Conservation (phyloP, 495 filamentous ascomycete species). For the Aspergillus kassunensis region DNA sequence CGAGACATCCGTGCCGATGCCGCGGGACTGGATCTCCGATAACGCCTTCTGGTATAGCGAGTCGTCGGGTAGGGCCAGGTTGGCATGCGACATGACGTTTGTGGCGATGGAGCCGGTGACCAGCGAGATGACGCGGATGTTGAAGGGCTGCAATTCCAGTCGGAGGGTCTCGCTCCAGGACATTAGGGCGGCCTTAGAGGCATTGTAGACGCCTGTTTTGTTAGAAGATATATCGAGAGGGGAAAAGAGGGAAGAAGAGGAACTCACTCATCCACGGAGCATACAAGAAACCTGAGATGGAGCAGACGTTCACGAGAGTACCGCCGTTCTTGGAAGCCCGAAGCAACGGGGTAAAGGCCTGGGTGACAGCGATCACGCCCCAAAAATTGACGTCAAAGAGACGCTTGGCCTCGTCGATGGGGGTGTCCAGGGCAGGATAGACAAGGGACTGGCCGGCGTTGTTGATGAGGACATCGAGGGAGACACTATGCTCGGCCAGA, state of each 20-base stretch:
- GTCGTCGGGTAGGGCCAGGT: background rate
- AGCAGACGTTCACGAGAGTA: conserved; percentile 50
- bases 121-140: conserved; percentile 50
- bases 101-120: conserved; percentile 10
- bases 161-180: conserved; percentile 49
- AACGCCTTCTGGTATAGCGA: background rate
- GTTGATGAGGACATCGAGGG: conserved; percentile 12
- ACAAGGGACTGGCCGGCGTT: conserved; percentile 10
- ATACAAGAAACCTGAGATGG: conserved; percentile 35
- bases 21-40: background rate
- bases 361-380: conserved; percentile 49
- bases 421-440: conserved; percentile 45
- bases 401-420: conserved; percentile 46
- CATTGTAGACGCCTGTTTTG: conserved; percentile 37
- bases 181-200: conserved; percentile 49
- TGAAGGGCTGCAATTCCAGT: conserved; percentile 50
- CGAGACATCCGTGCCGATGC: background rate
- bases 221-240: too few relatives aligned
- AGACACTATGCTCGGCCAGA: background rate
- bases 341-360: conserved; percentile 52
- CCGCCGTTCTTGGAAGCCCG: conserved; percentile 41
- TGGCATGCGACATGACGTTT: background rate
- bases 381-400: conserved; percentile 63
- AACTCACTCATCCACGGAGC: conserved; percentile 9
- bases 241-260: background rate